Conservation (phyloP, 306 rosid genomes). For the Calophaca sinica region DNA sequence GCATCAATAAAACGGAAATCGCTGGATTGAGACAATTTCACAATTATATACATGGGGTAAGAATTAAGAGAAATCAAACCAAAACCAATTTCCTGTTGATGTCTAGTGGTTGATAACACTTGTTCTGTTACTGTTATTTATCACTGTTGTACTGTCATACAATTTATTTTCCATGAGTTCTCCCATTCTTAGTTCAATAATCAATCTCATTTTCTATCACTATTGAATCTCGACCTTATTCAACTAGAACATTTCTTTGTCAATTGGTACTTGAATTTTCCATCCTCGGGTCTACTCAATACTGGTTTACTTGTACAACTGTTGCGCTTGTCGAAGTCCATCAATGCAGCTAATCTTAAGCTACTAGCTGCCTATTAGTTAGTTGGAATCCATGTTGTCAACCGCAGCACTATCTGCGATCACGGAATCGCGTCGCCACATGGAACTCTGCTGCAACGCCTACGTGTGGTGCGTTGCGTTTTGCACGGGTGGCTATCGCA, state of each 20-base stretch:
- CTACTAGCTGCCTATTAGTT: background rate
- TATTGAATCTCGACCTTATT: background rate
- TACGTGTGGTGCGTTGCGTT: too few relatives aligned
- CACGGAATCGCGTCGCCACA: too few relatives aligned
- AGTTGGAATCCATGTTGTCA: too few relatives aligned
- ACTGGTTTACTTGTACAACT: background rate
- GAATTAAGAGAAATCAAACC: background rate
- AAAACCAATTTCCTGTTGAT: too few relatives aligned
- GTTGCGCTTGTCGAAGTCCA: background rate
- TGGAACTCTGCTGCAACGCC: too few relatives aligned
- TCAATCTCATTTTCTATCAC: background rate
- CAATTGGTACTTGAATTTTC: background rate
- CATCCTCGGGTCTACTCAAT: background rate
- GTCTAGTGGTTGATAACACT: too few relatives aligned
- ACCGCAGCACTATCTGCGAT: too few relatives aligned
- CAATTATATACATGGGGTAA: background rate
- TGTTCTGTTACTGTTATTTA: background rate
- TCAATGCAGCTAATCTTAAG: slow-evolving; percentile 4
- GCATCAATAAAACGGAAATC: background rate
- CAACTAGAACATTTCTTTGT: slow-evolving; percentile 10
- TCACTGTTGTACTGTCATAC: background rate
- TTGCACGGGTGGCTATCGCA: too few relatives aligned
- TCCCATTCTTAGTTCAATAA: background rate
- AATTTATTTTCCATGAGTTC: background rate
- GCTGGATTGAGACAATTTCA: background rate